Percentiles rank a stretch among this genome's conserved stretches.
These are phyloP conservation scores for Trametopsis cervina DNA, from an alignment of 768 basidiomycete genomes.

Conservation along the genomic window DNA sequence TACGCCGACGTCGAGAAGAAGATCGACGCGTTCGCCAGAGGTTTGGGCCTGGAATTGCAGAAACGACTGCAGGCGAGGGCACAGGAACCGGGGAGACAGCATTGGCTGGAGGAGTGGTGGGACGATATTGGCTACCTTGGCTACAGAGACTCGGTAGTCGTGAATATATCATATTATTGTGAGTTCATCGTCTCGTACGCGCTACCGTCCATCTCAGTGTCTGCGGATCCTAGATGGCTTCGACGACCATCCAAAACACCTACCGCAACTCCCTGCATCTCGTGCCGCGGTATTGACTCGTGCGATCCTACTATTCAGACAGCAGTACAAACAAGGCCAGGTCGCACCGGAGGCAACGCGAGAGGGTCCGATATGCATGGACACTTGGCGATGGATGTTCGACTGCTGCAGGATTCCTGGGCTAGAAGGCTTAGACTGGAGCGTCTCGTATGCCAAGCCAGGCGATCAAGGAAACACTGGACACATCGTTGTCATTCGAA, in stretches of 20 bases:
- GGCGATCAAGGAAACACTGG: slow-evolving; percentile 57
- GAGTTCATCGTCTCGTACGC: too few relatives aligned
- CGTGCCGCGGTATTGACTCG: slow-evolving; percentile 71
- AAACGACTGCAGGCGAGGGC: slow-evolving; percentile 49
- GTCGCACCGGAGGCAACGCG: slow-evolving; percentile 58
- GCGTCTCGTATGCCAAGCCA: slow-evolving; percentile 33
- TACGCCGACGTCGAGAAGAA: slow-evolving; percentile 45
- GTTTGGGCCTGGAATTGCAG: slow-evolving; percentile 48
- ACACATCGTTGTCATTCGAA: slow-evolving; percentile 81
- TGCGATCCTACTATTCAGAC: slow-evolving; percentile 67
- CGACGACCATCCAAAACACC: slow-evolving; percentile 53
- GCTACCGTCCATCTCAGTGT: background rate
- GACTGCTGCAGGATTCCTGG: slow-evolving; percentile 83
- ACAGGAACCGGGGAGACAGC: slow-evolving; percentile 42
- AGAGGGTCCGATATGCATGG: slow-evolving; percentile 77
- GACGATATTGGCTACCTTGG: slow-evolving; percentile 77
- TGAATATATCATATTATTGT: slow-evolving; percentile 97
- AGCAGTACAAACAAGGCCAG: slow-evolving; percentile 58
- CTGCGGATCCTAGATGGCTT: slow-evolving; percentile 71
- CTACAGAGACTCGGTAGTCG: slow-evolving; percentile 82
- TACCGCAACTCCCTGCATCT: slow-evolving; percentile 48
- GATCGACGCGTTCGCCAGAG: slow-evolving; percentile 58
- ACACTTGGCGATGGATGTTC: slow-evolving; percentile 90
- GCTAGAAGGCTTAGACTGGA: slow-evolving; percentile 66
- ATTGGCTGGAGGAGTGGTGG: slow-evolving; percentile 97